Evolutionary conservation across 2,329 filamentous ascomycete species (phyloP).

Genomic region (Gaeumannomyces tritici): DNA sequence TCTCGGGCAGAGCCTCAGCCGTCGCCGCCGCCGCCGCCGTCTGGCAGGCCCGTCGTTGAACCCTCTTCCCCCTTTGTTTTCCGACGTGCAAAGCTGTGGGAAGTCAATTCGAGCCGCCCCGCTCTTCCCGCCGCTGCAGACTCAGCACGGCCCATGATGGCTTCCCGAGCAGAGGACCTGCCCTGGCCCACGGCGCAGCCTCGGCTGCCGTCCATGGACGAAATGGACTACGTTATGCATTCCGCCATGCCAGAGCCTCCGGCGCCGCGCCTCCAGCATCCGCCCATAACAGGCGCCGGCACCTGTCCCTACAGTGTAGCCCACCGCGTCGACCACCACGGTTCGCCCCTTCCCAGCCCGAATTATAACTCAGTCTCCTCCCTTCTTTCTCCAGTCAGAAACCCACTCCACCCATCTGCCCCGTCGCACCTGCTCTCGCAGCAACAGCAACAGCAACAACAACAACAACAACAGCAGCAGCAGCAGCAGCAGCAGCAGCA

Average conservation of each 20-base stretch:
- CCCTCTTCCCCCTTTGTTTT: too few relatives aligned
- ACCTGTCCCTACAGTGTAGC: constrained; percentile 3
- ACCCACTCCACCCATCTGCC: not conserved
- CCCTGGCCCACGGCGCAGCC: constrained; percentile 2
- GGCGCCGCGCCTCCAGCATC: not conserved
- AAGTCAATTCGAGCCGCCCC: not conserved
- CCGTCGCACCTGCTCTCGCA: not conserved
- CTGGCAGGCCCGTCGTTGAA: not conserved
- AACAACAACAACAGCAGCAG: constrained; percentile 1
- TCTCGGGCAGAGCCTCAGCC: not conserved
- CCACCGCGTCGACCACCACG: not conserved
- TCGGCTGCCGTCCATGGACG: constrained; percentile 14
- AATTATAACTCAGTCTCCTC: not conserved
- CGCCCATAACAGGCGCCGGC: not conserved
- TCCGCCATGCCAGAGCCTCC: constrained; percentile 6
- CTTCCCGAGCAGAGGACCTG: not conserved
- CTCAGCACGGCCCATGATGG: not conserved
- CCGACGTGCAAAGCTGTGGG: not conserved
- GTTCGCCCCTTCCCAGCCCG: not conserved
- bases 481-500: constrained; percentile 2
- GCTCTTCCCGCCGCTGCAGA: not conserved
- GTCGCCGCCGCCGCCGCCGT: not conserved
- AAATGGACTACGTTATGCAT: constrained; percentile 23
- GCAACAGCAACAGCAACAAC: constrained; percentile 1
- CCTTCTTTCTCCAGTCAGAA: not conserved